phyloP scores from a whole-genome alignment of 139 green algal species.

The Coelastrella sp. region DNA sequence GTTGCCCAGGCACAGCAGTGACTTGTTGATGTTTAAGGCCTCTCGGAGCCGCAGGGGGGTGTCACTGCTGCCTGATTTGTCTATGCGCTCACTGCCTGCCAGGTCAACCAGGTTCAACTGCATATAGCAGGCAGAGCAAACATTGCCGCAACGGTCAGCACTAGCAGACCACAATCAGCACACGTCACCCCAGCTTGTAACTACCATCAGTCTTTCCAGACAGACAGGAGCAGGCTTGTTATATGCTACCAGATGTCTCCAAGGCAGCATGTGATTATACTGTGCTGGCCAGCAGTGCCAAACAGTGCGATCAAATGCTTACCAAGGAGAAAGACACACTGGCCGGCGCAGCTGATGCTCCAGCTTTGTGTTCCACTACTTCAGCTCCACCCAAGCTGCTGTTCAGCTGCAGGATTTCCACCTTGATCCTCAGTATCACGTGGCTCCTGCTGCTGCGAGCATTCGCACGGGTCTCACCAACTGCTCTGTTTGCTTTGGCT shows the following conservation, averaged over 20 bases:
- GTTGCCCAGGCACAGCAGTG: conserved; percentile 74
- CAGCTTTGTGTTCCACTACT: background rate
- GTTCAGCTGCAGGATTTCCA: conserved; percentile 37
- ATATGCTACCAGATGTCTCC: no score
- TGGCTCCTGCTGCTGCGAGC: conserved; percentile 43
- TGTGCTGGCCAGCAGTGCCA: no score
- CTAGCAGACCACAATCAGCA: no score
- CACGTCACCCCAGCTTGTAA: no score
- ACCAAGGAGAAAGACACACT: conserved; percentile 29
- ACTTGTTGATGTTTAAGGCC: conserved; percentile 90
- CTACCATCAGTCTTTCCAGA: no score
- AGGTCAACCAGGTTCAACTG: conserved; percentile 95
- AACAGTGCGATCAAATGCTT: background rate
- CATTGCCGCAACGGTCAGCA: no score
- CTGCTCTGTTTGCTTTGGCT: conserved; percentile 19
- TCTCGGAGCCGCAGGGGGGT: conserved; percentile 74
- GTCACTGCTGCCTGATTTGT: conserved; percentile 51
- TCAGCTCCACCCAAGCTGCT: background rate
- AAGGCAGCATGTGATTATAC: no score
- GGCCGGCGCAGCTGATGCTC: background rate
- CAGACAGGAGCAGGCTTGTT: no score
- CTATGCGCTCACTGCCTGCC: conserved; percentile 84
- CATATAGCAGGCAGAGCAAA: background rate
- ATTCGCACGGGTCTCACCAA: conserved; percentile 40
- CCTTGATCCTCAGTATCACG: conserved; percentile 23